Percentiles rank a stretch among this genome's conserved stretches.
Evolutionary conservation across 2,329 filamentous ascomycete genomes (phyloP).

Genomic region (Ophiocordyceps polyrhachis-furcata): DNA sequence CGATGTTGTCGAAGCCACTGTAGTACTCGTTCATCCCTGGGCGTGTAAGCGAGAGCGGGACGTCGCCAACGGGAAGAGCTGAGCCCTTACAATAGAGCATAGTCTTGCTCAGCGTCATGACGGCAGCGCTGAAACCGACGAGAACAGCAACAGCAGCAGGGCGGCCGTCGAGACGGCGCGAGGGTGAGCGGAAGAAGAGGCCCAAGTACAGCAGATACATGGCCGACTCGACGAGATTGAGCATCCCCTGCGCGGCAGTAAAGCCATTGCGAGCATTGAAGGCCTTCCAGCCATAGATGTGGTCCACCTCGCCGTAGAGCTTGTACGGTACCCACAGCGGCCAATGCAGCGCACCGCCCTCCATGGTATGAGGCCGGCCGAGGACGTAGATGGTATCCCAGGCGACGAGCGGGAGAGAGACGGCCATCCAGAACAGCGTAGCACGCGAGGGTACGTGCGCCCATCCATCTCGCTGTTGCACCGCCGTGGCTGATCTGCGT

Average conservation of each 20-base stretch:
- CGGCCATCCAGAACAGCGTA: conserved; percentile 48
- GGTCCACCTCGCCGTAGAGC: conserved; percentile 62
- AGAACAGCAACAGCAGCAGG: conserved; percentile 25
- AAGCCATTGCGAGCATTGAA: conserved; percentile 54
- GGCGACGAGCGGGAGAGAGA: conserved; percentile 59
- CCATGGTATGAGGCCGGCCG: conserved; percentile 64
- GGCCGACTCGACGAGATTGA: conserved; percentile 51
- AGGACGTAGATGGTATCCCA: conserved; percentile 75
- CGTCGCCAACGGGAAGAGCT: not conserved
- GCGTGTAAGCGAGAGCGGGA: not conserved
- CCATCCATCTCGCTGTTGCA: conserved; percentile 11
- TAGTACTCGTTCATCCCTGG: conserved; percentile 39
- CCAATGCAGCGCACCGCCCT: conserved; percentile 51
- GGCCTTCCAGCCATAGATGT: conserved; percentile 64
- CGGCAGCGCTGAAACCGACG: conserved; percentile 30
- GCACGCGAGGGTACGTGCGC: conserved; percentile 24
- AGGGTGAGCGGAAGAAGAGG: conserved; percentile 11
- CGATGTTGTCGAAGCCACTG: conserved; percentile 35
- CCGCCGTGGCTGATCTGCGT: not conserved
- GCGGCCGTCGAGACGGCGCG: conserved; percentile 18
- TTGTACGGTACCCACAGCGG: conserved; percentile 62
- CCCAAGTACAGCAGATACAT: conserved; percentile 42
- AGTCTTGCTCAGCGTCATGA: conserved; percentile 47
- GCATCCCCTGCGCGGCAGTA: conserved; percentile 49
- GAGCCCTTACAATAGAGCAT: conserved; percentile 33